phyloP scores from a whole-genome alignment of 1,284 basidiomycete species.

The Cutaneotrichosporon curvatum region DNA sequence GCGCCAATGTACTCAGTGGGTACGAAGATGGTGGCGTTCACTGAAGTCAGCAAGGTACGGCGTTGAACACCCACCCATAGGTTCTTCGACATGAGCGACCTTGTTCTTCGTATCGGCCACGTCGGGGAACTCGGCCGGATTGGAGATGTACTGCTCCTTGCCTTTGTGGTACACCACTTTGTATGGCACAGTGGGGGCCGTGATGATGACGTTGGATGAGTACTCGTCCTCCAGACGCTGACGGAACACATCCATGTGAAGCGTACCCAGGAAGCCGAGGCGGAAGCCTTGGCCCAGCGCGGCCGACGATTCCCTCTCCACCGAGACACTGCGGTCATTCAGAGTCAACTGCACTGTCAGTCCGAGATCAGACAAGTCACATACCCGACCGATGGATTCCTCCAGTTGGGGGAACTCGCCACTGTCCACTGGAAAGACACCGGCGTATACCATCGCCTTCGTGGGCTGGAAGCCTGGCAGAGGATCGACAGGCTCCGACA shows the following conservation, averaged over 20 bases:
- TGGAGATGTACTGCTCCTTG: slow-evolving; percentile 64
- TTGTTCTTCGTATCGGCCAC: slow-evolving; percentile 56
- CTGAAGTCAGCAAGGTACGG: slow-evolving; percentile 4
- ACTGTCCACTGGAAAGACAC: slow-evolving; percentile 87
- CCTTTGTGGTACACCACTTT: slow-evolving; percentile 72
- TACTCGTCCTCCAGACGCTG: slow-evolving; percentile 97
- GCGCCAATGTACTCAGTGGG: slow-evolving; percentile 77
- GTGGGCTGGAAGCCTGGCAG: slow-evolving; percentile 88
- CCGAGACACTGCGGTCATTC: slow-evolving; percentile 56
- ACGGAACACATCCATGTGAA: slow-evolving; percentile 87
- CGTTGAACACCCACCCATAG: slow-evolving; percentile 48
- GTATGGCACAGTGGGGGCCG: slow-evolving; percentile 88
- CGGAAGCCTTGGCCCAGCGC: slow-evolving; percentile 94
- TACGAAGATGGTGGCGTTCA: slow-evolving; percentile 80
- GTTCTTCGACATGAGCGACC: slow-evolving; percentile 74
- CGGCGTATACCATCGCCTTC: slow-evolving; percentile 95
- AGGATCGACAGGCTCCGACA: slow-evolving; percentile 68
- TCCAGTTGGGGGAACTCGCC: slow-evolving; percentile 89
- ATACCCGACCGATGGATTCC: slow-evolving; percentile 84
- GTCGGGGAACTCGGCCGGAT: slow-evolving; percentile 89
- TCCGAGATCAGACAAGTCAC: slow-evolving; percentile 24
- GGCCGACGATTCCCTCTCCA: slow-evolving; percentile 86
- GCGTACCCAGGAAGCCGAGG: slow-evolving; percentile 87
- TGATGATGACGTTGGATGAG: slow-evolving; percentile 79
- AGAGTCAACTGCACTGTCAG: slow-evolving; percentile 28